Evolutionary conservation across 805 yeast genomes (phyloP).

Genomic region (Candida dajiaensis): DNA sequence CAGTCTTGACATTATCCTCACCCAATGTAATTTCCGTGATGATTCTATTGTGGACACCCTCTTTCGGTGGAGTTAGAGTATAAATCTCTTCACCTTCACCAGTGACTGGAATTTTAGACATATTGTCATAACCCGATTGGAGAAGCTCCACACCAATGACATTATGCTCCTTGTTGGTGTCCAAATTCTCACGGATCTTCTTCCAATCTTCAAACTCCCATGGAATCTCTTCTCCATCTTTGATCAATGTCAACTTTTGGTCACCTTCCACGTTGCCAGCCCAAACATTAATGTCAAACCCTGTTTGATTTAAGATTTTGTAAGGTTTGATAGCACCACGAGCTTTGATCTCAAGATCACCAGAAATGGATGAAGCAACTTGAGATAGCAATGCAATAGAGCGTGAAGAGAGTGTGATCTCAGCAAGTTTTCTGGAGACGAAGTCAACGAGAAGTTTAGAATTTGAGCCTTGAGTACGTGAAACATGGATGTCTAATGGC

Average conservation of each 20-base stretch:
- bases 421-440: constrained; percentile 70
- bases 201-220: constrained; percentile 98
- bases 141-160: constrained; percentile 57
- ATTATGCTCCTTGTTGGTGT: constrained; percentile 55
- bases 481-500: constrained; percentile 68
- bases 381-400: constrained; percentile 74
- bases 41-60: constrained; percentile 66
- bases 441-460: constrained; percentile 56
- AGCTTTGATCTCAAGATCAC: constrained; percentile 48
- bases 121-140: constrained; percentile 48
- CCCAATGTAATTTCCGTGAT: constrained; percentile 65
- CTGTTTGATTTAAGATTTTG: constrained; percentile 76
- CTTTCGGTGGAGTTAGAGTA: constrained; percentile 54
- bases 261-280: constrained; percentile 38
- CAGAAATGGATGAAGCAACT: constrained; percentile 51
- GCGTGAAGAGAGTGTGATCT: constrained; percentile 74
- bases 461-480: constrained; percentile 40
- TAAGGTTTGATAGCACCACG: constrained; percentile 84
- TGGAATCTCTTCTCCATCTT: constrained; percentile 46
- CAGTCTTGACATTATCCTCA: constrained; percentile 71
- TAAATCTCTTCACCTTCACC: constrained; percentile 81
- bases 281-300: constrained; percentile 78
- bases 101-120: constrained; percentile 58
- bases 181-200: constrained; percentile 70
- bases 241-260: constrained; percentile 29